Conservation (phyloP, 352 stramenopile genomes). For the Phytophthora crassamura region DNA sequence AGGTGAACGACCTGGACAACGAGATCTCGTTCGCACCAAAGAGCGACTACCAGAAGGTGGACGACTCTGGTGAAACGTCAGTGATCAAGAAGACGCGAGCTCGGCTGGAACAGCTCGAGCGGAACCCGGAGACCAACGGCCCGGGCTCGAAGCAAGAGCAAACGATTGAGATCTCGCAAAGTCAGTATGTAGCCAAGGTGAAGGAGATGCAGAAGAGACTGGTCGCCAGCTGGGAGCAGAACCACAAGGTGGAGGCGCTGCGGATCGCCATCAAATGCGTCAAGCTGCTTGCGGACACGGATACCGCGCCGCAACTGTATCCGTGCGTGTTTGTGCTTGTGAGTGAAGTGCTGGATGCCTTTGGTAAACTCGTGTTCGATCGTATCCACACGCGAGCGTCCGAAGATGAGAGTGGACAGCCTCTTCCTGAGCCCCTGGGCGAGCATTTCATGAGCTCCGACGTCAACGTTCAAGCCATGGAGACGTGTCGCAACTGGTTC, state of each 20-base stretch:
- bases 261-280: conserved; percentile 92
- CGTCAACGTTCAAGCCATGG: conserved; percentile 87
- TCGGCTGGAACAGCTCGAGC: conserved; percentile 71
- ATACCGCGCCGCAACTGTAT: conserved; percentile 84
- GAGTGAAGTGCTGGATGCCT: conserved; percentile 87
- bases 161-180: conserved; percentile 82
- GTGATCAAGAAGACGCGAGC: conserved; percentile 76
- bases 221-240: conserved; percentile 75
- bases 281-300: conserved; percentile 87
- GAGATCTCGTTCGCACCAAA: conserved; percentile 54
- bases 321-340: conserved; percentile 91
- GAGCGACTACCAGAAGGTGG: conserved; percentile 43
- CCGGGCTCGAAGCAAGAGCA: conserved; percentile 24
- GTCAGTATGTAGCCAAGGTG: conserved; percentile 83
- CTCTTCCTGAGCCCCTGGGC: conserved; percentile 55
- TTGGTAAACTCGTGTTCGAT: conserved; percentile 88
- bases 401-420: conserved; percentile 63
- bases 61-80: conserved; percentile 44
- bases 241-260: conserved; percentile 89
- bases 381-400: conserved; percentile 77
- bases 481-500: conserved; percentile 95
- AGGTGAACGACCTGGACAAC: conserved; percentile 71
- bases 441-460: conserved; percentile 82
- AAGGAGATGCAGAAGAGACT: conserved; percentile 80
- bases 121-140: conserved; percentile 7